phyloP scores from a whole-genome alignment of 2,329 filamentous ascomycete species.

The Calonectria pseudoturangicola region DNA sequence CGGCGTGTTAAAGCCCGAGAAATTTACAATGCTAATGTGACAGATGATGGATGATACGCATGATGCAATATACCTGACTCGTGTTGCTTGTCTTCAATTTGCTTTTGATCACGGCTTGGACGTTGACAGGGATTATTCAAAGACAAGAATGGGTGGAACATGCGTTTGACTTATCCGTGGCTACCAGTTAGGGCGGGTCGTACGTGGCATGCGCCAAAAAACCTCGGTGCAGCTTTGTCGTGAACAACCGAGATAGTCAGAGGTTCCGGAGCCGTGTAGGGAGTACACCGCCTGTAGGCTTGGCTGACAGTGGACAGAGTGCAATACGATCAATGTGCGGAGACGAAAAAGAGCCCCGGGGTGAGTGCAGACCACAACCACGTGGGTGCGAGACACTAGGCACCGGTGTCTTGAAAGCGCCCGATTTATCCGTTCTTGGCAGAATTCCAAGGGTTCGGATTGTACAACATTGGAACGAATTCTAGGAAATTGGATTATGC shows the following conservation, averaged over 20 bases:
- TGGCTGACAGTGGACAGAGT: not conserved
- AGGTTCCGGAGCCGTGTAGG: slow-evolving; percentile 17
- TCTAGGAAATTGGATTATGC: not conserved
- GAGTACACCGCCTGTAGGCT: slow-evolving; percentile 7
- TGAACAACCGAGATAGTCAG: slow-evolving; percentile 4
- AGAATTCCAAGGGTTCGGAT: not conserved
- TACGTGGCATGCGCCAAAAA: slow-evolving; percentile 23
- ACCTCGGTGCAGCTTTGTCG: slow-evolving; percentile 16
- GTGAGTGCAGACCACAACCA: not conserved
- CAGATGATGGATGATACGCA: not conserved
- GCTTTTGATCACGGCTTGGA: slow-evolving; percentile 11
- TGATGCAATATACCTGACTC: not conserved
- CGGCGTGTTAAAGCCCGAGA: not conserved
- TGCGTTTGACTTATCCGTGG: not conserved
- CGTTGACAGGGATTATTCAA: not conserved
- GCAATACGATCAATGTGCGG: not conserved
- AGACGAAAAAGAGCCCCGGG: not conserved
- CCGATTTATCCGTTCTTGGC: slow-evolving; percentile 9
- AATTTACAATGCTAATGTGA: slow-evolving; percentile 4
- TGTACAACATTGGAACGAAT: not conserved
- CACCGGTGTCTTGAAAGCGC: not conserved
- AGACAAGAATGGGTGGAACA: not conserved
- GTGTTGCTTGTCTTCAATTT: not conserved
- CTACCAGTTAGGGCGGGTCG: slow-evolving; percentile 1
- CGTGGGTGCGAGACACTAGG: not conserved